A percentile compares a stretch with the other conserved stretches of the same genome.
Conservation (phyloP, 2,329 filamentous ascomycete species). For the Fusarium goolgardi region DNA sequence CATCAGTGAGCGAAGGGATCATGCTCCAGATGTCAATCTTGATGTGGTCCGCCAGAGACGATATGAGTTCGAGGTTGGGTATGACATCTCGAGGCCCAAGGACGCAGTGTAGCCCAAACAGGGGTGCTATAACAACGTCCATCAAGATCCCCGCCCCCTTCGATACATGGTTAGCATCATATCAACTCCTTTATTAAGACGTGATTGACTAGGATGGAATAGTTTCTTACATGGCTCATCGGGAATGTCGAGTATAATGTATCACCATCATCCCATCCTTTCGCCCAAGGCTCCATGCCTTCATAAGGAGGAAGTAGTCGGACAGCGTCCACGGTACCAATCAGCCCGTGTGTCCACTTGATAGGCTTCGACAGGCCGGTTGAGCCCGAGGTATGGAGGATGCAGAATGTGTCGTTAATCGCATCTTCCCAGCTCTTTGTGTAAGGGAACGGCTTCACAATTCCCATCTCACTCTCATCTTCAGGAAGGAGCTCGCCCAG, state of each 20-base stretch:
- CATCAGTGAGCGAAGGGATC: slow-evolving; percentile 52
- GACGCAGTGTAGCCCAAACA: slow-evolving; percentile 53
- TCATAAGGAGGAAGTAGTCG: slow-evolving; percentile 50
- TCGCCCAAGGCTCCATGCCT: slow-evolving; percentile 49
- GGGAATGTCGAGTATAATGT: slow-evolving; percentile 48
- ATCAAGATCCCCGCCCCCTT: slow-evolving; percentile 56
- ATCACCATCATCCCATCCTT: slow-evolving; percentile 38
- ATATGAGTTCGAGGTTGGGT: slow-evolving; percentile 52
- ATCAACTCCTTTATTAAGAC: too few species aligned
- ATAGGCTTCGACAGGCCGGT: slow-evolving; percentile 58
- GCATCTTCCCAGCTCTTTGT: slow-evolving; percentile 50
- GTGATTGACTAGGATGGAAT: too few species aligned
- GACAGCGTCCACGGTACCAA: slow-evolving; percentile 53
- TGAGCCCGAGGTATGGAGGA: slow-evolving; percentile 57
- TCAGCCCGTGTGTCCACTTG: slow-evolving; percentile 48
- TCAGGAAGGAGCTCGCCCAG: slow-evolving; percentile 47
- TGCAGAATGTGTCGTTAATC: slow-evolving; percentile 51
- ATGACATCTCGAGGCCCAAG: slow-evolving; percentile 51
- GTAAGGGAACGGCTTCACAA: slow-evolving; percentile 45
- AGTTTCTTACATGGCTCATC: slow-evolving; percentile 1
- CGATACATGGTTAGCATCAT: background rate
- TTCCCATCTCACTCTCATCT: background rate
- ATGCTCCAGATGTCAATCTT: slow-evolving; percentile 56
- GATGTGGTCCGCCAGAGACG: slow-evolving; percentile 48
- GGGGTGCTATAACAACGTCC: slow-evolving; percentile 53